phyloP scores from a whole-genome alignment of 768 basidiomycete species.

The Royoungia palumana region DNA sequence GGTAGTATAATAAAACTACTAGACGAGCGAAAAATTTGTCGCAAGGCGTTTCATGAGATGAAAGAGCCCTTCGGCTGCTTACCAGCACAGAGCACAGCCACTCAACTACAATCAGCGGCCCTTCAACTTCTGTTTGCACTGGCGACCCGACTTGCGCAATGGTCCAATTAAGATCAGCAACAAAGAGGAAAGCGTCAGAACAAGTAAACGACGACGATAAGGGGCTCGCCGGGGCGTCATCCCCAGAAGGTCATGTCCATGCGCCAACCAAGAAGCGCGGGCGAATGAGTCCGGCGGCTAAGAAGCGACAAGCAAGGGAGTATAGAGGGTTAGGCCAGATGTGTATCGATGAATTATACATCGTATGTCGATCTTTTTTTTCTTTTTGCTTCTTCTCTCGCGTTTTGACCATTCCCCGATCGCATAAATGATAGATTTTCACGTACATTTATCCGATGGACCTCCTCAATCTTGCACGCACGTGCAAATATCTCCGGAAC shows the following conservation, averaged over 20 bases:
- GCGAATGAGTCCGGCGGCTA: background rate
- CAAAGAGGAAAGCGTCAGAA: background rate
- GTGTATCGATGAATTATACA: slow-evolving; percentile 22
- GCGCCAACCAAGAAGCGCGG: slow-evolving; percentile 3
- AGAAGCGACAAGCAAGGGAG: slow-evolving; percentile 7
- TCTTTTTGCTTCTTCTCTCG: too few relatives aligned
- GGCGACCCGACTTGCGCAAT: slow-evolving; percentile 8
- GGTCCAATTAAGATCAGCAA: slow-evolving; percentile 2
- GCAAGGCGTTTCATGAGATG: too few relatives aligned
- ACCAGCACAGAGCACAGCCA: too few relatives aligned
- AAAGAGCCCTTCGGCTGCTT: too few relatives aligned
- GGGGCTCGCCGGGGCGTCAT: background rate
- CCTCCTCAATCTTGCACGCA: slow-evolving; percentile 35
- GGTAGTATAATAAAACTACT: too few relatives aligned
- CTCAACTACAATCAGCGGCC: too few relatives aligned
- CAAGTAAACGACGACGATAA: background rate
- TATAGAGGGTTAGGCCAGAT: slow-evolving; percentile 8
- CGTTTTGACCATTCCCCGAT: background rate
- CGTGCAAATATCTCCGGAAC: slow-evolving; percentile 36
- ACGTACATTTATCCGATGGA: slow-evolving; percentile 34
- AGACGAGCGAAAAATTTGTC: too few relatives aligned
- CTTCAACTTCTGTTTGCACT: too few relatives aligned
- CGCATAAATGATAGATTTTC: slow-evolving; percentile 32
- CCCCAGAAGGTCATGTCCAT: background rate
- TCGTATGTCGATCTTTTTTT: slow-evolving; percentile 10